Evolutionary conservation across 139 green algal genomes (phyloP).

Genomic region (Chlamydomonas eustigma): DNA sequence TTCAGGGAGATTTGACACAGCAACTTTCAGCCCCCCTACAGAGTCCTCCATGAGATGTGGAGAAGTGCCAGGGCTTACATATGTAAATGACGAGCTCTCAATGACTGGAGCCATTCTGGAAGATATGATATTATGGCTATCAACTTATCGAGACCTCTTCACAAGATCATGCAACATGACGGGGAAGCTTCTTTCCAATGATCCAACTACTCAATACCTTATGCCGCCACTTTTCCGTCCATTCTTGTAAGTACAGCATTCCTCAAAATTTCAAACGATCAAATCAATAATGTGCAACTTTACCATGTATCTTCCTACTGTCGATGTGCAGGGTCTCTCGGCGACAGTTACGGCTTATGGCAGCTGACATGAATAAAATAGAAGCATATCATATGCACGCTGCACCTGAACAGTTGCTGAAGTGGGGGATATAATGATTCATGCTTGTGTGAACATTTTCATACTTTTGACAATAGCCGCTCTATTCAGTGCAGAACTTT

Average conservation of each 20-base stretch:
- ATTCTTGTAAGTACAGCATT: constrained; percentile 38
- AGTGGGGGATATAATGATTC: too few relatives aligned
- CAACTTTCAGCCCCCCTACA: background rate
- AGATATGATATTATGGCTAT: constrained; percentile 58
- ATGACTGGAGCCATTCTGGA: constrained; percentile 31
- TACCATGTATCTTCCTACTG: background rate
- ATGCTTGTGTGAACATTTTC: too few relatives aligned
- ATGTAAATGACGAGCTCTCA: background rate
- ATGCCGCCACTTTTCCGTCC: constrained; percentile 43
- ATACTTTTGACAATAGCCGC: too few relatives aligned
- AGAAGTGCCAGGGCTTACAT: background rate
- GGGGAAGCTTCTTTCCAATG: constrained; percentile 42
- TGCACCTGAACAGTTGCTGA: background rate
- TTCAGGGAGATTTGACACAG: background rate
- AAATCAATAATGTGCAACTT: too few relatives aligned
- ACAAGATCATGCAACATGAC: constrained; percentile 30
- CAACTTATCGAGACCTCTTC: constrained; percentile 52
- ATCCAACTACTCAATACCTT: constrained; percentile 34
- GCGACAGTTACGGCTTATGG: background rate
- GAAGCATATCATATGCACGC: background rate
- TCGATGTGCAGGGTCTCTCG: background rate
- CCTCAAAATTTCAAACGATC: too few relatives aligned
- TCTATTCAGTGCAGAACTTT: too few relatives aligned
- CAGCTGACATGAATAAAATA: background rate
- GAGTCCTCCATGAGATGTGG: background rate